phyloP scores from a whole-genome alignment of 2,329 filamentous ascomycete species.

The Colletotrichum cordylinicola region DNA sequence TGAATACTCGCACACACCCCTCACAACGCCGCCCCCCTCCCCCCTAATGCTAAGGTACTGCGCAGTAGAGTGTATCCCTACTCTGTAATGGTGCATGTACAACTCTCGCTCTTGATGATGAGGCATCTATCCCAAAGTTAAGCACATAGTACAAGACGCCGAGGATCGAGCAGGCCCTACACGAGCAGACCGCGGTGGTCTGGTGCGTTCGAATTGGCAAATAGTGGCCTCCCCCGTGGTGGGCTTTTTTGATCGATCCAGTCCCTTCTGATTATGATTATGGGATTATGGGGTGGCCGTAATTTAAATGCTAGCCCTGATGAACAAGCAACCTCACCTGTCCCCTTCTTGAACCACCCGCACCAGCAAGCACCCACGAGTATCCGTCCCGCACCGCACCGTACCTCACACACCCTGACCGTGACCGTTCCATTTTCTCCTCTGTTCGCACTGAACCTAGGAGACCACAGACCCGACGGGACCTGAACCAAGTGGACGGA shows the following conservation, averaged over 20 bases:
- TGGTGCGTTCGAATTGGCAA: not conserved
- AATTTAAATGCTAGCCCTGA: constrained; percentile 23
- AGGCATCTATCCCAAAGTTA: not conserved
- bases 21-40: not conserved
- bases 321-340: constrained; percentile 12
- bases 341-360: constrained; percentile 19
- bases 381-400: not conserved
- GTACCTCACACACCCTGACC: not conserved
- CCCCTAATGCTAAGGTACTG: not conserved
- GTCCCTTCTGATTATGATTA: constrained; percentile 12
- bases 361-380: not conserved
- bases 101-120: not conserved
- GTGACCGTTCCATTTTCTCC: not conserved
- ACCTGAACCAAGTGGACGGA: not conserved
- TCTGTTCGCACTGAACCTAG: not conserved
- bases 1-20: constrained; percentile 6
- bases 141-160: not conserved
- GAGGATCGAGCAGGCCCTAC: not conserved
- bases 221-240: constrained; percentile 13
- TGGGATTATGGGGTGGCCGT: constrained; percentile 20
- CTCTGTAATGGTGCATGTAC: not conserved
- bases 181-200: not conserved
- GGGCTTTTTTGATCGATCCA: constrained; percentile 11
- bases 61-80: not conserved
- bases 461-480: not conserved